A percentile compares a stretch with the other conserved stretches of the same genome.
phyloP scores from a whole-genome alignment of 192 early-diverging fungal genomes.

The Coemansia sp. region DNA sequence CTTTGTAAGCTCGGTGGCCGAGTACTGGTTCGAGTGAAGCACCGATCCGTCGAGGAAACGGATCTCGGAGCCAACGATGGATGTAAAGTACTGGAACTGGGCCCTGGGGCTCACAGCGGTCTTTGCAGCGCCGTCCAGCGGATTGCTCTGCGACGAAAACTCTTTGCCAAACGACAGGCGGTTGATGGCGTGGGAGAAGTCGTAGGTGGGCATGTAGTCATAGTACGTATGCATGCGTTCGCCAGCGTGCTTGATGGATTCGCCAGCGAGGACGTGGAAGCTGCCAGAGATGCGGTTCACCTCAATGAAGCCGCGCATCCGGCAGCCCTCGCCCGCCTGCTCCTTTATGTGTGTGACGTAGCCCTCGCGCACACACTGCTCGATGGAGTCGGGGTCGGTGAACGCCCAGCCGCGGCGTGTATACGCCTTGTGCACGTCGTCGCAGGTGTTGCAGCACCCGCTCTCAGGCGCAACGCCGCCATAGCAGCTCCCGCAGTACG shows the following conservation, averaged over 20 bases:
- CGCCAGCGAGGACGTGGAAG: constrained; percentile 90
- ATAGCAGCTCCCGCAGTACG: constrained; percentile 88
- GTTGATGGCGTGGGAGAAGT: constrained; percentile 83
- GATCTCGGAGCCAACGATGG: constrained; percentile 88
- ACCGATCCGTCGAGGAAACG: constrained; percentile 64
- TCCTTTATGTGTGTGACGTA: constrained; percentile 70
- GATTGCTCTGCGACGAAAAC: constrained; percentile 56
- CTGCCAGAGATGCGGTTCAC: constrained; percentile 95
- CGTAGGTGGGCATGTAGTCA: constrained; percentile 60
- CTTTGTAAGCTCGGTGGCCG: constrained; percentile 79
- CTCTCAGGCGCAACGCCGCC: constrained; percentile 65
- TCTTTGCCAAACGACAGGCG: constrained; percentile 75
- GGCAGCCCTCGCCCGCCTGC: constrained; percentile 89
- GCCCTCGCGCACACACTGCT: constrained; percentile 90
- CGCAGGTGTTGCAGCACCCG: constrained; percentile 95
- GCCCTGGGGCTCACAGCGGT: constrained; percentile 55
- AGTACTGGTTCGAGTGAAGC: constrained; percentile 91
- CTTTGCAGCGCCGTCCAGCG: constrained; percentile 66
- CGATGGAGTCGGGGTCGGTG: constrained; percentile 67
- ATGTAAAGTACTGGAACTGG: constrained; percentile 91
- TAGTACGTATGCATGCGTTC: constrained; percentile 40
- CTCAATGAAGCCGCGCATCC: constrained; percentile 71
- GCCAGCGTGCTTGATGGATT: constrained; percentile 46
- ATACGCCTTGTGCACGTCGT: constrained; percentile 87
- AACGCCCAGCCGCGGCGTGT: constrained; percentile 81